These are phyloP conservation scores for Ogataea saltuana DNA, from an alignment of 805 yeast species.

Conservation along the genomic window DNA sequence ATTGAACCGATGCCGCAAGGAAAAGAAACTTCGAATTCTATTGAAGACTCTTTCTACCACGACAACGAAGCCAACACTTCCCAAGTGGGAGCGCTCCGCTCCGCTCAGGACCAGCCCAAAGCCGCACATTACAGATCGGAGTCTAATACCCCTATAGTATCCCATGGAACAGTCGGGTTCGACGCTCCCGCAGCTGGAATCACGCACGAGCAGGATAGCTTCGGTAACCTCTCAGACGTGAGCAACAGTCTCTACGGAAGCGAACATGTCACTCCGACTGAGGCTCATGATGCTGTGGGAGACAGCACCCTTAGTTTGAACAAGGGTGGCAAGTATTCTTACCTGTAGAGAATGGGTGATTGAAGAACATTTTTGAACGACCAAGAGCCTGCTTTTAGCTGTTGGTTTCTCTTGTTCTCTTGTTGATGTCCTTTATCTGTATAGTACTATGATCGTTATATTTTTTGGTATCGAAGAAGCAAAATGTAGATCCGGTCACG, in stretches of 20 bases:
- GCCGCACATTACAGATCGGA: slow-evolving; percentile 20
- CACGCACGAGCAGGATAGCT: slow-evolving; percentile 14
- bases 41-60: slow-evolving; percentile 6
- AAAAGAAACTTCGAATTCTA: slow-evolving; percentile 3
- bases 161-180: slow-evolving; percentile 8
- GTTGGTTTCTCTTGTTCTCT: too few relatives aligned
- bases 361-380: too few relatives aligned
- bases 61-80: slow-evolving; percentile 1
- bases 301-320: slow-evolving; percentile 1
- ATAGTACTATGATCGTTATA: neutral
- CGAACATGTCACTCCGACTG: slow-evolving; percentile 14
- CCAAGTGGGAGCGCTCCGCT: neutral
- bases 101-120: slow-evolving; percentile 4
- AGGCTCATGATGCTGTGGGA: slow-evolving; percentile 14
- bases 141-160: slow-evolving; percentile 24
- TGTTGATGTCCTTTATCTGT: neutral
- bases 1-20: slow-evolving; percentile 4
- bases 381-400: too few relatives aligned
- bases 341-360: neutral
- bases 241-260: slow-evolving; percentile 16
- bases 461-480: too few relatives aligned
- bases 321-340: slow-evolving; percentile 1
- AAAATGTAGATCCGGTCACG: too few relatives aligned
- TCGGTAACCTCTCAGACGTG: slow-evolving; percentile 9
- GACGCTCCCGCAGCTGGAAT: slow-evolving; percentile 9